Conservation (phyloP, 2,329 filamentous ascomycete species). For the Fusarium austroafricanum region DNA sequence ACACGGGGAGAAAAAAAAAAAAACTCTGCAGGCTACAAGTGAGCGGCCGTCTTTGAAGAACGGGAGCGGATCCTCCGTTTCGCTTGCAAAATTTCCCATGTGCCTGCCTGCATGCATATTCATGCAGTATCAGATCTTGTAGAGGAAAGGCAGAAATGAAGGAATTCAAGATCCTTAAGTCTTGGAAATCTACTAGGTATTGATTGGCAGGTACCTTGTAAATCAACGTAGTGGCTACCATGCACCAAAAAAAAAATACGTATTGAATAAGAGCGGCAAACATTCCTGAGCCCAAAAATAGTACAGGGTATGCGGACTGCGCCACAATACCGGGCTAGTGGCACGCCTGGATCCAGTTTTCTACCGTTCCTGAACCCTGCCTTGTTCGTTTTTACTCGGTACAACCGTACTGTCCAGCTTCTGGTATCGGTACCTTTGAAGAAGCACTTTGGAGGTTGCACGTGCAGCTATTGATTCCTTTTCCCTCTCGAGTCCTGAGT, state of each 20-base stretch:
- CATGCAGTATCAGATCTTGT: conserved; percentile 17
- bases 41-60: conserved; percentile 17
- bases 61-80: conserved; percentile 22
- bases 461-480: conserved; percentile 35
- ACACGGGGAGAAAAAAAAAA: background rate
- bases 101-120: conserved; percentile 30
- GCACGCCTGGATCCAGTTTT: conserved; percentile 26
- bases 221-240: conserved; percentile 12
- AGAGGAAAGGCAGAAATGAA: conserved; percentile 35
- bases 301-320: conserved; percentile 27
- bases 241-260: background rate
- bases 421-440: conserved; percentile 41
- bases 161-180: conserved; percentile 4
- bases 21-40: conserved; percentile 11
- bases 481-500: conserved; percentile 12
- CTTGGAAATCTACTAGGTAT: conserved; percentile 14
- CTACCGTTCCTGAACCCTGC: conserved; percentile 26
- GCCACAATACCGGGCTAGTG: conserved; percentile 33
- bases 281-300: conserved; percentile 44
- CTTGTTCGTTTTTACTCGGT: conserved; percentile 27
- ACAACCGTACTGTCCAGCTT: conserved; percentile 23
- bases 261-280: conserved; percentile 15
- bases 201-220: background rate
- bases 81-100: conserved; percentile 15
- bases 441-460: conserved; percentile 19